Evolutionary conservation across 208 protist genomes (phyloP), one percentile per base, ranked within the genome.

Genomic region (Strigomonas galati): DNA sequence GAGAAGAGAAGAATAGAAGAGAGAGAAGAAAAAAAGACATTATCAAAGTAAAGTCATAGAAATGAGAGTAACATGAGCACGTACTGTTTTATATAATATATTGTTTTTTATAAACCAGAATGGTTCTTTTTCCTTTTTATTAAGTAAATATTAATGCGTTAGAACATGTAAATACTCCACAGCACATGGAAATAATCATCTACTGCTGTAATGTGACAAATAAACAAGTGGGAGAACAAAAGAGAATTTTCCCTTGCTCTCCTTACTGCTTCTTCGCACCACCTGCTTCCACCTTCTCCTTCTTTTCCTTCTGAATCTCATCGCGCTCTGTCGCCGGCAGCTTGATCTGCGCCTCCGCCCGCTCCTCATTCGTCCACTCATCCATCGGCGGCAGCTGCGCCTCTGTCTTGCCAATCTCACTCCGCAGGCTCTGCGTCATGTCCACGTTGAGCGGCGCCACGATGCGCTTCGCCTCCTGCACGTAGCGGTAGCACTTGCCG

Each of bases 381-480:
- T 88, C 80, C 54, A 84, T 76, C 3, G 89, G 82, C 17, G 89
- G 86, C 58, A 93, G 84, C 67, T 81, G 77, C 56, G 82, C 78
- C 72, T 90, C 82, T 46, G 89, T 95, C 72, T 90, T 89, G 19
- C 63, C 71, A 49, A 95, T 79, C 66, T 95, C 89, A 24, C 71
- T 71, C 23, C 85, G 84, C 49, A 95, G 69, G 35, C 76, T 70
- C 59, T 90, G 82, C 21, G 86, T 87, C 21, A 95, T 67, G 21
- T 87, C 75, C 28, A 73, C 78, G 63, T 84, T 85, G 67, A 85
- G 89, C 67, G 83, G 65, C 46, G 72, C 79, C 40, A 87, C 85
- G 51, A 95, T 72, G n/a, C 83, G 84, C 54, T 82, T 76, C n/a
- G 86, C 84, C 79, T 93, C 86, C 52, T 78, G 75, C 27, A 91